Conservation (phyloP, 441 rosid species). For the Melastoma candidum region DNA sequence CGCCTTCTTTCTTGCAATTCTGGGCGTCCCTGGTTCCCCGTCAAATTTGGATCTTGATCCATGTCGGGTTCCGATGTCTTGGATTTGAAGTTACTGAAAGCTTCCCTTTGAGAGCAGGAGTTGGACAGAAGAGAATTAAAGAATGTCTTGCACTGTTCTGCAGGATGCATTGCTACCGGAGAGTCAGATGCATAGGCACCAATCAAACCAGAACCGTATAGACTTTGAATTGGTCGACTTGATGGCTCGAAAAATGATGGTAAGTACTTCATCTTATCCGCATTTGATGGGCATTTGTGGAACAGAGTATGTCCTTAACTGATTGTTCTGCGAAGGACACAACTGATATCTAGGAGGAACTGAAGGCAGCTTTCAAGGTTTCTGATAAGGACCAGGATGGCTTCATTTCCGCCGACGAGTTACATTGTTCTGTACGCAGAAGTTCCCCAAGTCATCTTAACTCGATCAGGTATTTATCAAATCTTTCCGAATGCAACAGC, state of each 20-base stretch:
- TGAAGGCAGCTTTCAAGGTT: constrained; percentile 29
- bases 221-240: constrained; percentile 29
- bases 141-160: too few relatives aligned
- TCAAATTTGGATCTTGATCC: too few relatives aligned
- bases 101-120: too few relatives aligned
- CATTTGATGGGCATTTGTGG: neutral
- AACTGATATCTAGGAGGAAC: constrained; percentile 25
- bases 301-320: neutral
- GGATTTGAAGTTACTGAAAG: too few relatives aligned
- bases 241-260: constrained; percentile 33
- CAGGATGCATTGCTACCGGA: constrained; percentile 26
- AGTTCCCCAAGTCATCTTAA: neutral
- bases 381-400: constrained; percentile 30
- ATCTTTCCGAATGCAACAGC: constrained; percentile 14
- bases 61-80: too few relatives aligned
- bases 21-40: neutral
- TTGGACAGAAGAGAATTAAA: too few relatives aligned
- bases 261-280: constrained; percentile 1
- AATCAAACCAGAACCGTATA: constrained; percentile 24
- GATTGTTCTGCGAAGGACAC: constrained; percentile 16
- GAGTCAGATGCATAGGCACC: constrained; percentile 19
- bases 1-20: neutral
- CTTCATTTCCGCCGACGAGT: constrained; percentile 27
- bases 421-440: neutral
- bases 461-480: neutral